phyloP scores from a whole-genome alignment of 192 early-diverging fungal genomes.

The Linnemannia schmuckeri region DNA sequence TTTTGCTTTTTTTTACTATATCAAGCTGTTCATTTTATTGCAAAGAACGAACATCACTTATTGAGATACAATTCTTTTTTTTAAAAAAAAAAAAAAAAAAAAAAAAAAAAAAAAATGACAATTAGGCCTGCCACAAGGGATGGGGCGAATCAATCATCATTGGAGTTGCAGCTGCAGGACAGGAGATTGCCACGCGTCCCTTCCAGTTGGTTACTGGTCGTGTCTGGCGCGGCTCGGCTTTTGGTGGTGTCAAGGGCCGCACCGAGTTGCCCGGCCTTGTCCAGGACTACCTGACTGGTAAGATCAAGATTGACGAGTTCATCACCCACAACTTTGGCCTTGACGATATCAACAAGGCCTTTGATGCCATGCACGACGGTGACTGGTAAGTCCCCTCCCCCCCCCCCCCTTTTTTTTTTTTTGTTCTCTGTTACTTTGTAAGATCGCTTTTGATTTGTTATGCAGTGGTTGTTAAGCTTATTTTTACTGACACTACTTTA shows the following conservation, averaged over 20 bases:
- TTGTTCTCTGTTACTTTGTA: neutral
- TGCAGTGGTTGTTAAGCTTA: neutral
- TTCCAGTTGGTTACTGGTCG: conserved; percentile 98
- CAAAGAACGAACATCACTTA: neutral
- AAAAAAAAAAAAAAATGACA: neutral
- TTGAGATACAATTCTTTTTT: neutral
- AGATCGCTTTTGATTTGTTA: neutral
- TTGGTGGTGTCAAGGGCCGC: conserved; percentile 97
- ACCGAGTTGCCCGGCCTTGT: conserved; percentile 90
- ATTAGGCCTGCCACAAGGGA: conserved; percentile 81
- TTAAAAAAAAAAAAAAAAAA: too few relatives aligned
- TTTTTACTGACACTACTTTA: neutral
- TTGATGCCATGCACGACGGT: conserved; percentile 90
- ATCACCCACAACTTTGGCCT: conserved; percentile 87
- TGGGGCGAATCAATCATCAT: conserved; percentile 94
- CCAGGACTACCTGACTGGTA: conserved; percentile 84
- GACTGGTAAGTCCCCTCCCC: conserved; percentile 62
- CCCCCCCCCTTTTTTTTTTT: neutral
- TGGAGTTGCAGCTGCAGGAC: conserved; percentile 92
- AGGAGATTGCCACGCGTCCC: conserved; percentile 94
- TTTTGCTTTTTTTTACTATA: neutral
- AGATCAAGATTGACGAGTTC: conserved; percentile 93
- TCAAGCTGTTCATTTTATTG: too few relatives aligned
- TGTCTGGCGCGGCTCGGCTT: conserved; percentile 96
- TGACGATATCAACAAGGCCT: conserved; percentile 92